Conservation (phyloP, 768 basidiomycete genomes). For the Termitomyces sp. region DNA sequence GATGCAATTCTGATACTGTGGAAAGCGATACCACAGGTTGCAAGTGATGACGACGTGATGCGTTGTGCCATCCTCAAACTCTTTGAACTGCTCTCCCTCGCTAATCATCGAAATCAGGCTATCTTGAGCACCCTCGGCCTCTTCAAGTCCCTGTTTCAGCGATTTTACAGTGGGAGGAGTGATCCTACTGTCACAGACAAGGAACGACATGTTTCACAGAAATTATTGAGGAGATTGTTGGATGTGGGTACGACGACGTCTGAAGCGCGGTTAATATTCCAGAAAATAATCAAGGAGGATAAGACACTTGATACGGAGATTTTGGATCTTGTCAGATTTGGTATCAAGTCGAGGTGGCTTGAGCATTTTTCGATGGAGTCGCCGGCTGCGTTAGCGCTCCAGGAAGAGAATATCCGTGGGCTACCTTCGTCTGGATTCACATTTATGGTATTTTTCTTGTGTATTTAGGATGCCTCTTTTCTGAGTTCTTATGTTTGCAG, state of each 20-base stretch:
- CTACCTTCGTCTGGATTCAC: slow-evolving; percentile 64
- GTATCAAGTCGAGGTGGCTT: slow-evolving; percentile 74
- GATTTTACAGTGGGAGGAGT: slow-evolving; percentile 29
- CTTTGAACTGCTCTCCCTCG: slow-evolving; percentile 53
- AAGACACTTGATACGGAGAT: slow-evolving; percentile 56
- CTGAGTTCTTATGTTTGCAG: slow-evolving; percentile 17
- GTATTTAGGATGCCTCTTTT: background rate
- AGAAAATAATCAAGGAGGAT: slow-evolving; percentile 42
- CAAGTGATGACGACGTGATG: slow-evolving; percentile 29
- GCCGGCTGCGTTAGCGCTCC: slow-evolving; percentile 42
- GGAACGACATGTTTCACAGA: slow-evolving; percentile 53
- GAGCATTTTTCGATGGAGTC: slow-evolving; percentile 70
- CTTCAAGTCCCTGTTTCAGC: slow-evolving; percentile 44
- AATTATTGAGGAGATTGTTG: slow-evolving; percentile 59
- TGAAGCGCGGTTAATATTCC: slow-evolving; percentile 62
- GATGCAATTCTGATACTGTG: slow-evolving; percentile 59
- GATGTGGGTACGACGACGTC: slow-evolving; percentile 69
- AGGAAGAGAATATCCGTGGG: slow-evolving; percentile 41
- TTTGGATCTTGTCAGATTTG: slow-evolving; percentile 62
- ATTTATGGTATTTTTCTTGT: slow-evolving; percentile 48
- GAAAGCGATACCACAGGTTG: slow-evolving; percentile 34
- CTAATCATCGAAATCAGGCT: slow-evolving; percentile 66
- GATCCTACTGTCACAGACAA: slow-evolving; percentile 26
- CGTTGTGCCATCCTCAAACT: slow-evolving; percentile 54
- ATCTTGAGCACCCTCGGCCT: slow-evolving; percentile 57